Evolutionary conservation across 2,329 filamentous ascomycete species (phyloP).

Genomic region (Nothomitra cinnamomea): DNA sequence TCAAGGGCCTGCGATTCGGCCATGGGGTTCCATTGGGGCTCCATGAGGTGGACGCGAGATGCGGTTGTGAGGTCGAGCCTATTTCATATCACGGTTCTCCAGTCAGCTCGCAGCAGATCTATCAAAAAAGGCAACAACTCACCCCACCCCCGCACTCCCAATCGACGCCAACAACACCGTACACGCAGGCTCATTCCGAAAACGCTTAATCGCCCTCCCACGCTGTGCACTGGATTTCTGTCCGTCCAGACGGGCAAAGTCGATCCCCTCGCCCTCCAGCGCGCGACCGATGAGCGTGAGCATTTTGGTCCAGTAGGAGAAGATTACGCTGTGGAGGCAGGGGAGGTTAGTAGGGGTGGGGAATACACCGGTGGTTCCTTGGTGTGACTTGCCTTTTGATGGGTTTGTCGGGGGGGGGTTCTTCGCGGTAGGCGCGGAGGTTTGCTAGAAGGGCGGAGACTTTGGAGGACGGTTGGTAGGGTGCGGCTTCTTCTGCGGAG

Average conservation of each 20-base stretch:
- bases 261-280: not conserved
- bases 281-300: slow-evolving; percentile 3
- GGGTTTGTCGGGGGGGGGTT: not conserved
- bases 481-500: not conserved
- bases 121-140: not conserved
- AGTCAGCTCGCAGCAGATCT: no score
- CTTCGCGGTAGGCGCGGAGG: not conserved
- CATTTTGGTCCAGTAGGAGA: slow-evolving; percentile 10
- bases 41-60: slow-evolving; percentile 8
- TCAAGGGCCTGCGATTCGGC: slow-evolving; percentile 10
- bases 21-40: slow-evolving; percentile 12
- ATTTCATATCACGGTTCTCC: no score
- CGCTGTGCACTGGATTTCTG: not conserved
- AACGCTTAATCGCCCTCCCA: slow-evolving; percentile 1
- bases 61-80: slow-evolving; percentile 10
- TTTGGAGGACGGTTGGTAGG: not conserved
- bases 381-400: not conserved
- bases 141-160: slow-evolving; percentile 8
- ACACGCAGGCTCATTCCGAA: slow-evolving; percentile 1
- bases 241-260: not conserved
- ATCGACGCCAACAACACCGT: slow-evolving; percentile 7
- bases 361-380: no score
- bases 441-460: not conserved
- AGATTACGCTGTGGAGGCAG: slow-evolving; percentile 6
- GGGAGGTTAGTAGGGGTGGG: not conserved